A percentile compares a stretch with the other conserved stretches of the same genome.
Evolutionary conservation across 768 basidiomycete genomes (phyloP).

Genomic region (Sarcomyxa edulis): DNA sequence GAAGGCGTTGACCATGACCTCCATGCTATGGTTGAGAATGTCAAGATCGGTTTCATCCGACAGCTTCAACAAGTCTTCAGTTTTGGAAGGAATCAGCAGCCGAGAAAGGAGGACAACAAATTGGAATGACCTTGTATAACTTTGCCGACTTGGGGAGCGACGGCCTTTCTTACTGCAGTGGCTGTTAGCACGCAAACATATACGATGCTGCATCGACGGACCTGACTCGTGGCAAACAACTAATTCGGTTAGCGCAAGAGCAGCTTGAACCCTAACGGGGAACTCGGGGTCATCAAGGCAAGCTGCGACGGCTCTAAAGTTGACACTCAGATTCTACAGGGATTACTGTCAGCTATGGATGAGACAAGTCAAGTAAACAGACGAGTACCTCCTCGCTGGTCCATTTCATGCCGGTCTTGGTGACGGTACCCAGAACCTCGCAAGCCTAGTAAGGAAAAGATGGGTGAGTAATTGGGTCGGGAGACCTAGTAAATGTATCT

Average conservation of each 20-base stretch:
- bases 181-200: slow-evolving; percentile 1
- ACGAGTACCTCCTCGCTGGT: slow-evolving; percentile 49
- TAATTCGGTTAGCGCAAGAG: slow-evolving; percentile 75
- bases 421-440: slow-evolving; percentile 73
- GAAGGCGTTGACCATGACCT: slow-evolving; percentile 83
- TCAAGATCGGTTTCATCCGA: slow-evolving; percentile 91
- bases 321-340: slow-evolving; percentile 52
- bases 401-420: slow-evolving; percentile 67
- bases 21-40: slow-evolving; percentile 76
- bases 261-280: slow-evolving; percentile 82
- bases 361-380: slow-evolving; percentile 4
- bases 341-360: no score
- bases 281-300: slow-evolving; percentile 74
- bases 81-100: not conserved
- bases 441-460: slow-evolving; percentile 46
- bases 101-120: slow-evolving; percentile 1
- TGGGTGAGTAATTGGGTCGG: not conserved
- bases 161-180: slow-evolving; percentile 54
- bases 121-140: slow-evolving; percentile 68
- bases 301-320: slow-evolving; percentile 61
- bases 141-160: slow-evolving; percentile 76
- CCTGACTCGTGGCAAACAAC: slow-evolving; percentile 59
- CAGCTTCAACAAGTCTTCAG: slow-evolving; percentile 74
- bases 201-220: slow-evolving; percentile 21
- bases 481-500: not conserved